A percentile compares a stretch with the other conserved stretches of the same genome.
Conservation (phyloP, 306 rosid genomes). For the Lathyrus sativus region DNA sequence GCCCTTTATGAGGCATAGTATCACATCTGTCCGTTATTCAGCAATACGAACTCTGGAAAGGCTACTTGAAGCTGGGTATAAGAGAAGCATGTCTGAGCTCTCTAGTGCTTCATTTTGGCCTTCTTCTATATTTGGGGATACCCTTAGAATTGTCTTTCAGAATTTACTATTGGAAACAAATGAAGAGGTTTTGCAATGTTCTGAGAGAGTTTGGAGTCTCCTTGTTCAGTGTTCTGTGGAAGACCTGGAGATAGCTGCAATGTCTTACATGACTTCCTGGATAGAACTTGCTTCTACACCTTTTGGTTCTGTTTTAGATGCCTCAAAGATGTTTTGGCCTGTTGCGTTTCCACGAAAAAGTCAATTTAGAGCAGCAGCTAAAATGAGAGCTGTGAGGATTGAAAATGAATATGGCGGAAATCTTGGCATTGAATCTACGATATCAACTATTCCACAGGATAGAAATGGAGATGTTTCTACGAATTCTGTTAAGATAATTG, state of each 20-base stretch:
- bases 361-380: too few species aligned
- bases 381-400: too few species aligned
- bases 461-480: too few species aligned
- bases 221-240: slow-evolving; percentile 83
- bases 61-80: slow-evolving; percentile 90
- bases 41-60: slow-evolving; percentile 96
- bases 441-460: too few species aligned
- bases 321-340: slow-evolving; percentile 95
- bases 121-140: slow-evolving; percentile 83
- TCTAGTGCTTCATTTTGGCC: slow-evolving; percentile 79
- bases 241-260: slow-evolving; percentile 71
- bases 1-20: slow-evolving; percentile 99
- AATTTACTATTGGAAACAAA: slow-evolving; percentile 89
- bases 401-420: too few species aligned
- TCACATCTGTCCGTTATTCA: slow-evolving; percentile 86
- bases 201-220: slow-evolving; percentile 96
- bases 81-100: slow-evolving; percentile 58
- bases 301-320: slow-evolving; percentile 83
- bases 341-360: slow-evolving; percentile 84
- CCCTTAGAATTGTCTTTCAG: slow-evolving; percentile 90
- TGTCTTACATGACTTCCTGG: slow-evolving; percentile 70
- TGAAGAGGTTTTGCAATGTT: slow-evolving; percentile 79
- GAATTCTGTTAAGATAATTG: too few species aligned
- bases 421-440: too few species aligned
- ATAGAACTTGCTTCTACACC: slow-evolving; percentile 87